Conservation (phyloP, 306 rosid genomes). For the Astragalus glycyphyllos region DNA sequence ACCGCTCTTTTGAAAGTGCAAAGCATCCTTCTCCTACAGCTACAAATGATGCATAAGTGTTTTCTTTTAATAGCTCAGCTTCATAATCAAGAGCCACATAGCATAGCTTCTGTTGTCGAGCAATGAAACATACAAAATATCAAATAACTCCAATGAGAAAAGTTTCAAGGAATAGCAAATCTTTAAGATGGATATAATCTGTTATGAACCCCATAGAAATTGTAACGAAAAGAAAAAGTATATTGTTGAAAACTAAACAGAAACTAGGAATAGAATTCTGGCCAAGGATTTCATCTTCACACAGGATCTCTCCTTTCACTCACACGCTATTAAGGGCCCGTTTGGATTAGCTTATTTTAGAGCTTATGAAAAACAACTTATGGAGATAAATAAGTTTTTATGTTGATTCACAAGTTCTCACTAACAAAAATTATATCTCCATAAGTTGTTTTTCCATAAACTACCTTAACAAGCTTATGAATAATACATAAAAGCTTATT, state of each 20-base stretch:
- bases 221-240: not conserved
- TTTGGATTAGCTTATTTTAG: too few relatives aligned
- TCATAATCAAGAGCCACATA: conserved; percentile 88
- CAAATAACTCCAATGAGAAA: conserved; percentile 33
- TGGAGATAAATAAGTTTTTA: too few relatives aligned
- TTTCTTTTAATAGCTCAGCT: conserved; percentile 71
- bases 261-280: too few relatives aligned
- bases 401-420: too few relatives aligned
- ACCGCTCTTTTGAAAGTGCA: conserved; percentile 84
- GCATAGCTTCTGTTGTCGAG: conserved; percentile 68
- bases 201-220: not conserved
- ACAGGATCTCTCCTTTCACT: too few relatives aligned
- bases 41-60: conserved; percentile 69
- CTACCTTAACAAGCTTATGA: too few relatives aligned
- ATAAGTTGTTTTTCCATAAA: too few relatives aligned
- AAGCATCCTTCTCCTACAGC: conserved; percentile 72
- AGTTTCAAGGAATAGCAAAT: conserved; percentile 11
- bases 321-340: too few relatives aligned
- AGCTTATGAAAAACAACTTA: too few relatives aligned
- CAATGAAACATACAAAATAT: conserved; percentile 33
- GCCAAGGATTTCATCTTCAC: too few relatives aligned
- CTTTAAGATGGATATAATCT: conserved; percentile 13
- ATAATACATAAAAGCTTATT: too few relatives aligned
- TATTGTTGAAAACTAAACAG: not conserved
- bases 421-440: too few relatives aligned